Conservation (phyloP, 345 rosid species). For the Raphanus sativus region DNA sequence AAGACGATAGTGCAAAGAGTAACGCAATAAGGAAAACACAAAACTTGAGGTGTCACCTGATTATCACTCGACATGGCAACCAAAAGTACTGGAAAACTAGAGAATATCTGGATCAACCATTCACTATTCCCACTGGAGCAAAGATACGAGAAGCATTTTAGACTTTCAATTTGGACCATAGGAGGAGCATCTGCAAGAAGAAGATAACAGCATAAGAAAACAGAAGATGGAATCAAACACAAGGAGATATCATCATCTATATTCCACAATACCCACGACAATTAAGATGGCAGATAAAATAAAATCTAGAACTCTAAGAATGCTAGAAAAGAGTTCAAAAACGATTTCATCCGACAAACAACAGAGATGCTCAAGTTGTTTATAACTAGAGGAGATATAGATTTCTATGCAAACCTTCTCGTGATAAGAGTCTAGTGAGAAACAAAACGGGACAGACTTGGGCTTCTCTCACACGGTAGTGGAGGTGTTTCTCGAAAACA, state of each 20-base stretch:
- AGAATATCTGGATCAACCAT: conserved; percentile 57
- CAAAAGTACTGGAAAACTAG: conserved; percentile 69
- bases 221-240: neutral
- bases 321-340: conserved; percentile 10
- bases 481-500: conserved; percentile 66
- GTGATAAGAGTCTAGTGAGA: conserved; percentile 57
- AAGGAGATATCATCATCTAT: neutral
- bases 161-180: conserved; percentile 72
- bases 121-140: conserved; percentile 57
- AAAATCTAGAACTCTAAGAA: neutral
- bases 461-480: conserved; percentile 57
- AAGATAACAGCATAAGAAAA: conserved; percentile 29
- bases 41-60: conserved; percentile 54
- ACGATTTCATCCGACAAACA: neutral
- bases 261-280: neutral
- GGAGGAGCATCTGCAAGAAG: conserved; percentile 60
- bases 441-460: conserved; percentile 62
- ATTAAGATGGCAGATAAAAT: neutral
- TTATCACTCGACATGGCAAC: conserved; percentile 65
- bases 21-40: neutral
- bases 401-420: conserved; percentile 55
- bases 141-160: conserved; percentile 64
- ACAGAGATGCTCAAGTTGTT: conserved; percentile 7
- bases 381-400: neutral
- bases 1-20: neutral